Base-by-base conservation (phyloP, 257 asterid genomes). In the Paulownia fortunei region DNA sequence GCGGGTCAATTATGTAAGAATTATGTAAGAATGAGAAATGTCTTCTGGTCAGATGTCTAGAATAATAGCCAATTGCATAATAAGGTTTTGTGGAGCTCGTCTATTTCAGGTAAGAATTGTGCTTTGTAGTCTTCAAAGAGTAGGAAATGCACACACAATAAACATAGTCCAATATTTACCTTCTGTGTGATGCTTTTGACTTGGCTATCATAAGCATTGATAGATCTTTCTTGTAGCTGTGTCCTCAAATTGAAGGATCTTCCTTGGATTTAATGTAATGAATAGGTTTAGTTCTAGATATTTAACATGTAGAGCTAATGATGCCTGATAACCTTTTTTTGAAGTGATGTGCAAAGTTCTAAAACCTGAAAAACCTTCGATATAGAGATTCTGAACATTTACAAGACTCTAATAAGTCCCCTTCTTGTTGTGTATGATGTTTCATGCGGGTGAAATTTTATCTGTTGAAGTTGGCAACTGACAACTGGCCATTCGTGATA, bases 401-500 rank as follows among this genome's bases (percentile, higher is more conserved):
- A 10, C 34, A 49, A 13, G 15, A 24, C 37, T 54, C 19, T 56
- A 13, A 18, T 7, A 46, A 16, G 64, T 69, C 49, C 61, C 65
- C 42, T 8, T 36, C 47, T 74, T 18, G 6, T 68, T 75, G 52
- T 39, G 67, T 61, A 16, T 71, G 65, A 39, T 66, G 52, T 34
- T 68, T 39, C 8, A 34, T 69, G 44, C 39, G 16, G 52, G 60
- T 58, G 37, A 8, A 73, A 4, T 15, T n/a, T 74, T 66, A 24
- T 72, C 12, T 47, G 11, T 23, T 34, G 54, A 42, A 44, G 49
- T 46, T 55, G 27, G 58, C 65, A 34, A 56, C 65, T 42, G 21
- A 59, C 18, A 39, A 5, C 63, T 74, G 54, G 42, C 44, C 55
- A 3, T 76, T 77, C 44, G 23, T 69, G 81, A 46, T 73, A 41